Percentiles rank a stretch among this genome's conserved stretches.
phyloP scores from a whole-genome alignment of 2,329 filamentous ascomycete genomes.

The Colletotrichum cuscutae region DNA sequence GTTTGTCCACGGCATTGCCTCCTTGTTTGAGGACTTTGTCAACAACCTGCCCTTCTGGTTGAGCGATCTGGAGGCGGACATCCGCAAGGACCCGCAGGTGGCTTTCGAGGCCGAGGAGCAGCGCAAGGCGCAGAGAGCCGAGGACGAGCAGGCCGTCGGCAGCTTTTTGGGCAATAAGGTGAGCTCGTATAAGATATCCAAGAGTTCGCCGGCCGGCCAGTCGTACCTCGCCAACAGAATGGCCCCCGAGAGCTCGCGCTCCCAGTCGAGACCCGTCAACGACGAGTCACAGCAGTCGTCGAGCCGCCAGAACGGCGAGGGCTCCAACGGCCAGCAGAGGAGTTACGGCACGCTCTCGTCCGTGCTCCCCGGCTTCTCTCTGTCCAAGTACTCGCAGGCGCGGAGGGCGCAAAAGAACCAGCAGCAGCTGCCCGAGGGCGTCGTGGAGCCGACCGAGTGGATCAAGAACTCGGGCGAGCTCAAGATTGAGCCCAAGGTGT shows the following conservation, averaged over 20 bases:
- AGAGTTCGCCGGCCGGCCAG: conserved; percentile 75
- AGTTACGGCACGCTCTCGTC: conserved; percentile 71
- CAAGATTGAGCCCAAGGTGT: conserved; percentile 96
- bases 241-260: conserved; percentile 54
- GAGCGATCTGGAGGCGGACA: conserved; percentile 89
- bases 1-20: conserved; percentile 92
- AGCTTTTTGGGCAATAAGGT: conserved; percentile 78
- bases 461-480: conserved; percentile 95
- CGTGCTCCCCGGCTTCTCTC: conserved; percentile 84
- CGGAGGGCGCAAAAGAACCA: conserved; percentile 60
- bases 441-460: conserved; percentile 86
- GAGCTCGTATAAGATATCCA: conserved; percentile 66
- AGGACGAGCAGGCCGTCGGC: conserved; percentile 90
- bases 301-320: conserved; percentile 49
- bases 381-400: conserved; percentile 77
- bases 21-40: conserved; percentile 94
- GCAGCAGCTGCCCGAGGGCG: conserved; percentile 80
- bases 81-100: conserved; percentile 88
- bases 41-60: conserved; percentile 98
- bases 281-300: conserved; percentile 40
- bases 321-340: conserved; percentile 24
- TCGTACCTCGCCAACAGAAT: conserved; percentile 70
- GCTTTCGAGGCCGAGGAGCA: conserved; percentile 94
- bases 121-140: conserved; percentile 80
- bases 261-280: conserved; percentile 39